phyloP scores from a whole-genome alignment of 2,329 filamentous ascomycete species.

The Xylariaceae sp. region DNA sequence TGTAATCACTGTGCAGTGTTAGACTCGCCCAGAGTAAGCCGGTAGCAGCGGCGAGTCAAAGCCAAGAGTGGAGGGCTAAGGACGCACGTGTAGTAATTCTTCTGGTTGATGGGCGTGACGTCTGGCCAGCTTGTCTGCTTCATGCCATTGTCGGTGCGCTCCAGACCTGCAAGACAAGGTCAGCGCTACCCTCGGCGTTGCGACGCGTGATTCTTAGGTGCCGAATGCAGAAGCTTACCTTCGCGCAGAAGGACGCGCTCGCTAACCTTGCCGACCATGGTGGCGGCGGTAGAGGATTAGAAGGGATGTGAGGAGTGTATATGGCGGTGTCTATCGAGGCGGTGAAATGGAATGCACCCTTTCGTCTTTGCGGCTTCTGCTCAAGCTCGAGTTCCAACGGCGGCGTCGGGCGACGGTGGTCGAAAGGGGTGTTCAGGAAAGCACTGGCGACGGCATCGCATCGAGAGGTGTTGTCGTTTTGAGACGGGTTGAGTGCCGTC shows the following conservation, averaged over 20 bases:
- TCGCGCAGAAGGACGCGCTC: slow-evolving; percentile 62
- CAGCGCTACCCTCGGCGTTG: neutral
- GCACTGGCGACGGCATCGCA: no score
- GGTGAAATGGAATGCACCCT: neutral
- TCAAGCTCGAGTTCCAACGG: no score
- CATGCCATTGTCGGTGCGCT: slow-evolving; percentile 98
- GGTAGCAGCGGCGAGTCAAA: neutral
- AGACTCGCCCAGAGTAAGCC: slow-evolving; percentile 12
- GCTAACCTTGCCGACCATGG: slow-evolving; percentile 64
- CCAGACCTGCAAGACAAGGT: slow-evolving; percentile 63
- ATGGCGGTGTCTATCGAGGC: neutral
- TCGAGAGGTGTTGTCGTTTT: no score
- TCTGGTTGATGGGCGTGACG: slow-evolving; percentile 93
- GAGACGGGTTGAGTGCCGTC: no score
- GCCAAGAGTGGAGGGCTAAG: neutral
- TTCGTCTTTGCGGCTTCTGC: no score
- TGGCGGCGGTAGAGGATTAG: slow-evolving; percentile 12
- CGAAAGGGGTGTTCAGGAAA: no score
- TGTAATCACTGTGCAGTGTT: slow-evolving; percentile 69
- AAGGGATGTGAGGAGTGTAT: slow-evolving; percentile 4
- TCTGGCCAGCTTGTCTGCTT: slow-evolving; percentile 92
- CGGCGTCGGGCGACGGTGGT: no score
- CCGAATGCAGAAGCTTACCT: slow-evolving; percentile 38
- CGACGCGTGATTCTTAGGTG: neutral
- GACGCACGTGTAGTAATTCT: slow-evolving; percentile 95